Base-by-base conservation (phyloP, 805 yeast species). In the Suhomyces kilbournensis region DNA sequence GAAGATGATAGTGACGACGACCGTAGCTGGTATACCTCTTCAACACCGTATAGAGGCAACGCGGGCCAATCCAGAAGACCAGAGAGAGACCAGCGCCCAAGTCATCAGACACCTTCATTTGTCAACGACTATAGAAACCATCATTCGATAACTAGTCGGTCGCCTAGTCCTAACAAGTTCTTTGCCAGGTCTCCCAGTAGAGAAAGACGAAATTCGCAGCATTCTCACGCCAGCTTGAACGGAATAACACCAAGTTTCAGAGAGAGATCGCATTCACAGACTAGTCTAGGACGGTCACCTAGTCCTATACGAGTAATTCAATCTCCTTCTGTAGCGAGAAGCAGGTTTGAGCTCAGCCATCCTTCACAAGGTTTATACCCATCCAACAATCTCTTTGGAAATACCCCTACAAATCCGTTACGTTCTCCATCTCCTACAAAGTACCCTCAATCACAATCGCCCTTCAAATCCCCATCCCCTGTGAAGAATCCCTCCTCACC, bases 21-120 rank as follows among this genome's bases (percentile, higher is more conserved):
- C 25, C 48, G 45, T 7, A 48, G 54, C 43, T 52, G 51, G 43
- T 53, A 51, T 32, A 44, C 54, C 6, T 48, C 53, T 2, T 44
- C 51, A 2, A 53, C 58, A 6, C 58, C 60, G 6, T 57, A 25
- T 38, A 45, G 38, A 23, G 34, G 42, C n/a, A 35, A 15, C 14
- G 17, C n/a, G 9, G 23, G 42, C 8, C 22, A n/a, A 7, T 32
- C 35, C 7, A 38, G 23, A n/a, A 38, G 42, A 9, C 12, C 23
- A 6, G 42, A 38, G 7, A 30, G 35, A 23, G 35, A 32, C 4
- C 23, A 23, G 12, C 28, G 28, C 9, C 9, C 12, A 26, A 9
- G 28, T 9, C 28, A 44, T n/a, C 17, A 34, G 7, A 44, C 47
- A 25, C 52, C 48, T 14, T n/a, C 22, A 1, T 22, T 23, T n/a